Base-by-base conservation (phyloP, 768 basidiomycete genomes). In the Pisolithus sp. region DNA sequence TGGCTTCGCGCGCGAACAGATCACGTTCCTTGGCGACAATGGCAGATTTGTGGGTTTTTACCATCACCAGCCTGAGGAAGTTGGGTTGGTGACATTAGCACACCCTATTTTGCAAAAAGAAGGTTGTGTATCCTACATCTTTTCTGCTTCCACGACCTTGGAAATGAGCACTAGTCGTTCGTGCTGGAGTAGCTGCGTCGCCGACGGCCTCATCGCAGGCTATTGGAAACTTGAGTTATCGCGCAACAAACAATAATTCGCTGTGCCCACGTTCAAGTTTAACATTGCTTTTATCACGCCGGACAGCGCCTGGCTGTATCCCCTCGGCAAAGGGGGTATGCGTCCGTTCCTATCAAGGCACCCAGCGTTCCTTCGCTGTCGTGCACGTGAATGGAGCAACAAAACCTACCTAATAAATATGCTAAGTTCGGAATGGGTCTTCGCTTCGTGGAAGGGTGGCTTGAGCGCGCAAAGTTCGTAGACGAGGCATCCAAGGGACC, bases 401-500 rank as follows among this genome's bases (percentile, higher is more conserved):
- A 4, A n/a, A n/a, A 63, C 77, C 12, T 38, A 85, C 86, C 89
- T 76, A 63, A 96, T 89, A 53, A 84, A 78, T 52, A 85, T 83
- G 52, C 86, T 88, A 10, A 95, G 76, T 62, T 95, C 92, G 2
- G 80, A 76, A 54, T 94, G 91, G 0, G 93, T 94, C 66, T 90
- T 86, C 1, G 93, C 92, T 67, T 91, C 91, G 59, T 93, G 87
- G 63, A 96, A 96, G 5, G 93, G 93, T 0, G 93, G 93, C 59
- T 88, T 88, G 49, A 93, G 76, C 0, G 95, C 93, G 57, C 95
- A 98, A 37, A 98, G 80, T 70, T 98, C 96, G 67, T 90, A 98
- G 23, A 97, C 90, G 28, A 98, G 77, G 70, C 96, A 99, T 1
- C 96, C 96, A 26, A 98, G 77, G 4, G 92, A 94, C 96, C 96